phyloP scores from a whole-genome alignment of 1,139 yeast genomes.

The Yamadazyma siamensis region DNA sequence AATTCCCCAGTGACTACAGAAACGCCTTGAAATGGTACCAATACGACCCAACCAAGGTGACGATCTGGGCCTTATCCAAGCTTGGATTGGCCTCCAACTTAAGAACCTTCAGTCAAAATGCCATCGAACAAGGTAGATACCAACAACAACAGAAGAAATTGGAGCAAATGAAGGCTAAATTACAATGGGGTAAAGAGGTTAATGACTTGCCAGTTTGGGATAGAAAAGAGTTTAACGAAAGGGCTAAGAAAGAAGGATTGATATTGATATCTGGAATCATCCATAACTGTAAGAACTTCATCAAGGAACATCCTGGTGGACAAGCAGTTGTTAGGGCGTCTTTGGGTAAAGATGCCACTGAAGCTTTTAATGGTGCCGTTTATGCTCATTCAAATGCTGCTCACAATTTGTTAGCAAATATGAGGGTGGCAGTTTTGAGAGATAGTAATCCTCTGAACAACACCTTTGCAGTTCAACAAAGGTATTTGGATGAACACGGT shows the following conservation, averaged over 20 bases:
- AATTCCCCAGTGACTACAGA: constrained; percentile 97
- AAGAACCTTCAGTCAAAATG: constrained; percentile 91
- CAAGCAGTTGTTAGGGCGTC: constrained; percentile 82
- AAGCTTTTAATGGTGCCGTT: constrained; percentile 97
- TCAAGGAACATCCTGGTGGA: constrained; percentile 98
- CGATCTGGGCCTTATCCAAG: constrained; percentile 68
- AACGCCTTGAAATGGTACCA: constrained; percentile 98
- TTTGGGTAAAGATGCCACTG: constrained; percentile 93
- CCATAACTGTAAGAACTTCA: constrained; percentile 81
- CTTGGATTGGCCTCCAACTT: constrained; percentile 87
- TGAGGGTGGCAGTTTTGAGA: constrained; percentile 91
- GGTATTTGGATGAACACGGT: constrained; percentile 38
- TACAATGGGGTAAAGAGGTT: constrained; percentile 92
- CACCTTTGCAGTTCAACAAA: constrained; percentile 52
- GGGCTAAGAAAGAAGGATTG: constrained; percentile 55
- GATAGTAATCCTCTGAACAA: constrained; percentile 55
- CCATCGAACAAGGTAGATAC: constrained; percentile 91
- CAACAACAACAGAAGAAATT: constrained; percentile 97
- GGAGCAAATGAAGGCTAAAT: constrained; percentile 69
- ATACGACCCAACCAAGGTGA: constrained; percentile 91
- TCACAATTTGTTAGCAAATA: constrained; percentile 88
- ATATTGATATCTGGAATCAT: constrained; percentile 91
- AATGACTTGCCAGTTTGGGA: constrained; percentile 89
- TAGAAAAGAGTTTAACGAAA: constrained; percentile 71
- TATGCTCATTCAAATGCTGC: constrained; percentile 97